phyloP scores from a whole-genome alignment of 2,329 filamentous ascomycete genomes.

The Pestalotiopsis fici region DNA sequence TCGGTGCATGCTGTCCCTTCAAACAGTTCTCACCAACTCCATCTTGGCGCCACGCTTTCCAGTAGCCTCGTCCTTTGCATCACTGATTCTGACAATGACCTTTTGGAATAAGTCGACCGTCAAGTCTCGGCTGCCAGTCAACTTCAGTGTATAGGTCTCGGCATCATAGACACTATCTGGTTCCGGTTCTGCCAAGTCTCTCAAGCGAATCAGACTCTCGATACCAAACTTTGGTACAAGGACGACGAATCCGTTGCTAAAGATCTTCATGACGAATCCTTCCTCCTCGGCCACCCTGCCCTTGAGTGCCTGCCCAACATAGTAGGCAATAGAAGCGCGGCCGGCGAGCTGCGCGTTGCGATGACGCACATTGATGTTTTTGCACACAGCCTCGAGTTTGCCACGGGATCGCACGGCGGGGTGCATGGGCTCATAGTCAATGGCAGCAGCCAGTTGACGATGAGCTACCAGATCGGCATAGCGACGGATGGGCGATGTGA shows the following conservation, averaged over 20 bases:
- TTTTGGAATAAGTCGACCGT: constrained; percentile 88
- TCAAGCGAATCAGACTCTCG: constrained; percentile 83
- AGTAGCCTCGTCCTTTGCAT: constrained; percentile 92
- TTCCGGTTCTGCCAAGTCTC: constrained; percentile 77
- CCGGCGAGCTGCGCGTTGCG: constrained; percentile 96
- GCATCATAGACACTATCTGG: constrained; percentile 82
- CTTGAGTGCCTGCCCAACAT: constrained; percentile 94
- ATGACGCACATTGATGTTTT: constrained; percentile 97
- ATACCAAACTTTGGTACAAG: constrained; percentile 96
- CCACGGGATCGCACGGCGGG: constrained; percentile 77
- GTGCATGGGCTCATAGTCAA: constrained; percentile 88
- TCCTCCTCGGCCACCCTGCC: constrained; percentile 77
- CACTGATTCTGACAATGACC: constrained; percentile 84
- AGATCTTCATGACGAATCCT: constrained; percentile 95
- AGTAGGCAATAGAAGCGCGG: constrained; percentile 93
- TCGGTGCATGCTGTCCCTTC: not conserved
- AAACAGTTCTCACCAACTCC: constrained; percentile 52
- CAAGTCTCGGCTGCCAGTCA: constrained; percentile 54
- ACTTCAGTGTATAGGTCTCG: constrained; percentile 77
- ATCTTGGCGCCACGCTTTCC: constrained; percentile 91
- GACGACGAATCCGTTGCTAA: constrained; percentile 95
- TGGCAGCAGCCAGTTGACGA: constrained; percentile 90
- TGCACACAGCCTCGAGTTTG: constrained; percentile 90
- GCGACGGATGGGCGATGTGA: constrained; percentile 94
- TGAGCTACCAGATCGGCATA: constrained; percentile 97